Evolutionary conservation across 768 basidiomycete genomes (phyloP), one percentile per base, ranked within the genome.

Genomic region (Kwoniella shandongensis): DNA sequence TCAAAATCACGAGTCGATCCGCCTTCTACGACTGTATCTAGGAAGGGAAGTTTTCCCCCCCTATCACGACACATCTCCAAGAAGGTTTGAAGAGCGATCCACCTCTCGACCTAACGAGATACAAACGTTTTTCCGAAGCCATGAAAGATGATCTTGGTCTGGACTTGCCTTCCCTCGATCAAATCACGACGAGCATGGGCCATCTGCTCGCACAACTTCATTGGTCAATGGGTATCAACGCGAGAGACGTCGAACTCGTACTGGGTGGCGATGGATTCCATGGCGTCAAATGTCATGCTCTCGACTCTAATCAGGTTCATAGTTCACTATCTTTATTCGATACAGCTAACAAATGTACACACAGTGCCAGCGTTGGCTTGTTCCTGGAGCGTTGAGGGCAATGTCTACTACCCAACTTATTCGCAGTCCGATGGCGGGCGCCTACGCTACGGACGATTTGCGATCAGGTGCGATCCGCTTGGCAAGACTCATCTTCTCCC

Each of bases 21-120:
- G 40, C 26, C 29, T 41, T 13, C 30, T 44, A 1, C 27, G 51
- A 50, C 18, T 50, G 27, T 50, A 50, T 39, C n/a, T 50, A 11
- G 48, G 48, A 3, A 10, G 36, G 25, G 36, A 39, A 3, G 48
- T 38, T 26, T 22, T 50, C n/a, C 36, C 48, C 22, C 22, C 4
- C 4, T 23, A 25, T 5, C 4, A 50, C 35, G 1, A 8, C 36
- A 39, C 11, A 18, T 6, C 22, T 26, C 13, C 32, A 39, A 36
- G 11, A 13, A 11, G 35, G 35, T 11, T 7, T 39, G 7, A 36
- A 35, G 1, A 48, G 13, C 27, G 48, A 50, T 39, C 35, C 35
- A 12, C 35, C 48, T 22, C 26, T 50, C 0, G 36, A 36, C 27
- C 12, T 39, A 0, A 2, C 2, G 8, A 11, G 18, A 39, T 50